These are phyloP conservation scores for Neonectria hederae DNA, from an alignment of 2,329 filamentous ascomycete species.

Conservation along the genomic window DNA sequence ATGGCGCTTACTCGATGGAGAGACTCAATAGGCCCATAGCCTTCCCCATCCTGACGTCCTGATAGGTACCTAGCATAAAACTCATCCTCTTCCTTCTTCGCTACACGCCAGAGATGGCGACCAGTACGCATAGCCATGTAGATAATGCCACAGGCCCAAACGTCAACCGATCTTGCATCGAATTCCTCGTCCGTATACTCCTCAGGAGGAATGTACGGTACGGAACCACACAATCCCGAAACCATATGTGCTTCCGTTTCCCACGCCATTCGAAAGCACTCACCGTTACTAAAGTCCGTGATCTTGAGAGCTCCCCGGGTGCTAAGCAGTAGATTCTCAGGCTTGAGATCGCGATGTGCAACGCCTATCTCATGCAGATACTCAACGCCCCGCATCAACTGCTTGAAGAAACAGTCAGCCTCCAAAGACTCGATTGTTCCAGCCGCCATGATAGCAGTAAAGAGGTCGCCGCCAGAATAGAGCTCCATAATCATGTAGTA, in stretches of 20 bases:
- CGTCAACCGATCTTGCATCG: constrained; percentile 92
- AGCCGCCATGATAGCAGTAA: constrained; percentile 89
- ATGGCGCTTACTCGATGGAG: constrained; percentile 75
- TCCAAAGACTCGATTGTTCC: constrained; percentile 91
- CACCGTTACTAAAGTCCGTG: constrained; percentile 97
- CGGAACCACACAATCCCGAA: constrained; percentile 92
- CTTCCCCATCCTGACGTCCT: constrained; percentile 91
- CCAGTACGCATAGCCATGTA: constrained; percentile 99
- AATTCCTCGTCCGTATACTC: constrained; percentile 97
- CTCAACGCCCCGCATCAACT: constrained; percentile 98
- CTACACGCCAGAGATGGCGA: constrained; percentile 92
- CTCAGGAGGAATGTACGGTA: constrained; percentile 96
- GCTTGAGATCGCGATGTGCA: constrained; percentile 63
- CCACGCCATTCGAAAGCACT: constrained; percentile 99
- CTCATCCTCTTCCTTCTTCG: constrained; percentile 95
- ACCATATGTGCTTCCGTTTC: constrained; percentile 99
- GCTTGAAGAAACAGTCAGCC: constrained; percentile 98
- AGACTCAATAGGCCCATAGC: constrained; percentile 95
- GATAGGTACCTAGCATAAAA: constrained; percentile 96
- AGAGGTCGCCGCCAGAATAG: constrained; percentile 94
- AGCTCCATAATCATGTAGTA: constrained; percentile 99
- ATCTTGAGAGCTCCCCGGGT: constrained; percentile 95
- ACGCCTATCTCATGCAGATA: constrained; percentile 99
- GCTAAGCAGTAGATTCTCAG: constrained; percentile 93
- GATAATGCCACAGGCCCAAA: constrained; percentile 98